A percentile compares a stretch with the other conserved stretches of the same genome.
phyloP scores from a whole-genome alignment of 768 basidiomycete species.

The Mycena chlorophos region DNA sequence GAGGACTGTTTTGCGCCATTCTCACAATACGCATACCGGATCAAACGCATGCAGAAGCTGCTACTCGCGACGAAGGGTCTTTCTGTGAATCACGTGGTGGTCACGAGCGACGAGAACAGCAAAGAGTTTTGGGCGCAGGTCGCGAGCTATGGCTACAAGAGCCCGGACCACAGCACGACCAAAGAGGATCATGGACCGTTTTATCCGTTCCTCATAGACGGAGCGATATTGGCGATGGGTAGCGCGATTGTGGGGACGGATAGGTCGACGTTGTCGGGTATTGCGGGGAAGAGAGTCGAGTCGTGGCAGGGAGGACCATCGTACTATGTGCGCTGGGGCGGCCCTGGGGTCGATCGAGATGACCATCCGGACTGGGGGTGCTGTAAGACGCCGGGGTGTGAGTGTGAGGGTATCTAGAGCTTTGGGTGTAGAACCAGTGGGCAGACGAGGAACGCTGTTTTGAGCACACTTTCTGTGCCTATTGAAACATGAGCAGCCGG shows the following conservation, averaged over 20 bases:
- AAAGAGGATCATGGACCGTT: conserved; percentile 28
- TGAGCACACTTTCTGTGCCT: no score
- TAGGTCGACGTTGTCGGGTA: conserved; percentile 45
- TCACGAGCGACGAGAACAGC: conserved; percentile 29
- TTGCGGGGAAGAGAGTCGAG: conserved; percentile 43
- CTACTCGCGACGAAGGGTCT: conserved; percentile 24
- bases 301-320: conserved; percentile 48
- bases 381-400: no score
- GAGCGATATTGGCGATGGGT: conserved; percentile 46
- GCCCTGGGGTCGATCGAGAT: no score
- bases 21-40: background rate
- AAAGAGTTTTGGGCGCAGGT: conserved; percentile 5
- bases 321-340: no score
- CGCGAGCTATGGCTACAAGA: conserved; percentile 29
- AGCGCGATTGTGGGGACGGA: conserved; percentile 50
- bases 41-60: conserved; percentile 20
- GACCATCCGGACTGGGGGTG: no score
- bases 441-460: no score
- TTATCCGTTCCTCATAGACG: conserved; percentile 46
- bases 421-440: no score
- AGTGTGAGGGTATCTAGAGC: no score
- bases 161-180: conserved; percentile 30
- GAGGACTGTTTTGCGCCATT: background rate
- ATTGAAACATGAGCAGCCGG: no score
- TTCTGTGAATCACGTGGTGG: conserved; percentile 30